Evolutionary conservation across 164 flowering plant species (phyloP).

Genomic region (Stephania cephalantha): DNA sequence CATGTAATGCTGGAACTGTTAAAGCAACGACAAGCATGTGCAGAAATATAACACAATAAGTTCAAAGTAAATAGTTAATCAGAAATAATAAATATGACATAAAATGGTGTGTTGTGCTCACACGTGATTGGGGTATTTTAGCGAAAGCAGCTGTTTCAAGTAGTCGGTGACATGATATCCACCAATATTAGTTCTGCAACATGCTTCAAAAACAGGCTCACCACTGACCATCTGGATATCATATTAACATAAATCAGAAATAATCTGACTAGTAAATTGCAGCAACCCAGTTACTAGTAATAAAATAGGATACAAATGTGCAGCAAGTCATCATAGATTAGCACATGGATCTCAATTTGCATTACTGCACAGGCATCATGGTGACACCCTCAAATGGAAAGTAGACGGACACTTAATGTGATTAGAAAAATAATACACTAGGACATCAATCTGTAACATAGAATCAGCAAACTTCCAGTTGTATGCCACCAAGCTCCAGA

Average conservation of each 20-base stretch:
- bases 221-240: constrained; percentile 70
- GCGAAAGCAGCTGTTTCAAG: constrained; percentile 91
- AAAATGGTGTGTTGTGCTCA: constrained; percentile 28
- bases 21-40: constrained; percentile 5
- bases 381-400: not conserved
- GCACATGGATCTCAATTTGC: not conserved
- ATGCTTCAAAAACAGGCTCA: constrained; percentile 75
- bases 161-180: constrained; percentile 92
- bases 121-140: constrained; percentile 88
- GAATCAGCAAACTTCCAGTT: not conserved
- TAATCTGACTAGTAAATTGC: not conserved
- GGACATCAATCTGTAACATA: not conserved
- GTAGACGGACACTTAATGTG: not conserved
- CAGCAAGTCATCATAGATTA: not conserved
- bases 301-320: not conserved
- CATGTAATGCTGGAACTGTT: constrained; percentile 70
- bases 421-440: not conserved
- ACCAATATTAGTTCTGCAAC: constrained; percentile 88
- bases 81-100: not conserved
- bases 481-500: not conserved
- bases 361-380: not conserved
- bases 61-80: not conserved
- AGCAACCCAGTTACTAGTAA: not conserved
- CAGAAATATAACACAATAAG: not conserved
- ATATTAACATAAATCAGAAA: not conserved